phyloP scores from a whole-genome alignment of 345 rosid species.

The Eucalyptus cloeziana region DNA sequence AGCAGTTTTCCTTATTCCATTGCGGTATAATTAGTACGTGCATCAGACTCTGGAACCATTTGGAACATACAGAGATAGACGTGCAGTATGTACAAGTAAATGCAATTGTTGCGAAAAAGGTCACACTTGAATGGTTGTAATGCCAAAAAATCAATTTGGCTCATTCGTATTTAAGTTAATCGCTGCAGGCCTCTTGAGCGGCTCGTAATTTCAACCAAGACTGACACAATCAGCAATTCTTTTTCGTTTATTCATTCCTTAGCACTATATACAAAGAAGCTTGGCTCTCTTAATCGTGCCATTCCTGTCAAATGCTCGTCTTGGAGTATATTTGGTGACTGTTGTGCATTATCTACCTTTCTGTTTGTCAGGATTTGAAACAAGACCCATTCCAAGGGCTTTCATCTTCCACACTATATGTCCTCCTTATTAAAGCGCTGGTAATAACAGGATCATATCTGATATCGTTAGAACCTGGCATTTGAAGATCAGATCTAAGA shows the following conservation, averaged over 20 bases:
- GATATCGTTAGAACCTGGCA: neutral
- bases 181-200: neutral
- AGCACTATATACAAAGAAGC: neutral
- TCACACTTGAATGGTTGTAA: neutral
- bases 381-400: neutral
- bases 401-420: neutral
- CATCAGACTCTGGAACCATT: too few relatives aligned
- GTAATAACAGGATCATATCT: neutral
- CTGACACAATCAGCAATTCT: neutral
- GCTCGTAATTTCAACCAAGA: neutral
- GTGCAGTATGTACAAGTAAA: neutral
- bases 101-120: neutral
- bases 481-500: neutral
- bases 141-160: neutral
- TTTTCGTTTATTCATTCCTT: neutral
- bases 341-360: neutral
- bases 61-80: too few relatives aligned
- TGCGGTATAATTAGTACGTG: too few relatives aligned
- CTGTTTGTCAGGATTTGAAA: neutral
- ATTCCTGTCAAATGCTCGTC: constrained; percentile 41
- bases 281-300: constrained; percentile 34
- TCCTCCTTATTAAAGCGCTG: neutral
- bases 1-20: too few relatives aligned
- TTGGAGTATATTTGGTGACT: constrained; percentile 50
- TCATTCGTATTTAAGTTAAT: neutral